These are phyloP conservation scores for Hymenoscyphus fructigenus DNA, from an alignment of 2,329 filamentous ascomycete species.

Conservation along the genomic window DNA sequence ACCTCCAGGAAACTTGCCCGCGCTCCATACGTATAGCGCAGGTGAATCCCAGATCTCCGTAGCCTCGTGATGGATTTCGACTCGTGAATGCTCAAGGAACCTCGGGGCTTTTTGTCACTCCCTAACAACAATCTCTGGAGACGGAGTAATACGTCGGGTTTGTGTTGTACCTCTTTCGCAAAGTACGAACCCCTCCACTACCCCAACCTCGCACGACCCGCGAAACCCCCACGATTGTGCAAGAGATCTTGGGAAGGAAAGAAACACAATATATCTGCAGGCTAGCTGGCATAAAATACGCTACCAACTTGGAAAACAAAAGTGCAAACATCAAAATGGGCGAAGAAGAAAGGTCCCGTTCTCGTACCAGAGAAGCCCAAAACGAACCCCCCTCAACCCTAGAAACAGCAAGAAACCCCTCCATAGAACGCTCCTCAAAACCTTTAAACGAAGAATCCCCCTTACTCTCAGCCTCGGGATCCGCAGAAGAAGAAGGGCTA, in stretches of 20 bases:
- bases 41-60: background rate
- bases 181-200: background rate
- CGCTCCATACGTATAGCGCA: too few relatives aligned
- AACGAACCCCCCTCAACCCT: slow-evolving; percentile 12
- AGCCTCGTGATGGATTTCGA: slow-evolving; percentile 17
- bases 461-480: slow-evolving; percentile 44
- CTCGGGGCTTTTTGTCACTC: background rate
- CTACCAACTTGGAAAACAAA: background rate
- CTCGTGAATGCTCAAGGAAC: slow-evolving; percentile 8
- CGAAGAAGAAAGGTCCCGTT: background rate
- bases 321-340: background rate
- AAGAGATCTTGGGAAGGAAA: background rate
- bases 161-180: background rate
- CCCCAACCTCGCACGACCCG: background rate
- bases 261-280: background rate
- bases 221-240: background rate
- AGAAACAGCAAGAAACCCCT: slow-evolving; percentile 22
- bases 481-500: slow-evolving; percentile 41
- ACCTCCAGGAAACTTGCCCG: too few relatives aligned
- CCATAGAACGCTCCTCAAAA: slow-evolving; percentile 27
- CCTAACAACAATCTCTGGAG: background rate
- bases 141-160: background rate
- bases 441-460: slow-evolving; percentile 48
- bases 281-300: background rate
- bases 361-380: background rate